These are phyloP conservation scores for Fraxinus ornus DNA, from an alignment of 305 asterid genomes.

Conservation along the genomic window DNA sequence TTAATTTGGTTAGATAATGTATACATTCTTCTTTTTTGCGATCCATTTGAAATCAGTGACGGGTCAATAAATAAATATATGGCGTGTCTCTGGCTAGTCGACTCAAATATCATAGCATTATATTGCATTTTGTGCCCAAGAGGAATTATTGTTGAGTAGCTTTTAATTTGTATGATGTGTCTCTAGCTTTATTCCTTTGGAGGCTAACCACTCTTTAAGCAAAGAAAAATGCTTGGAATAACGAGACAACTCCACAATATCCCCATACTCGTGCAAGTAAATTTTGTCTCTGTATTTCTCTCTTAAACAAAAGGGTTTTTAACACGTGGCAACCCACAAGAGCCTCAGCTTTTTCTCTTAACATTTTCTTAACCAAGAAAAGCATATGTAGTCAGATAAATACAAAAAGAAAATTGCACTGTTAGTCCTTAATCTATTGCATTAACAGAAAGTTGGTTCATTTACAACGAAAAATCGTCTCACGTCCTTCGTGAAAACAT, in stretches of 20 bases:
- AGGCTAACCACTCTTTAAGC: constrained; percentile 55
- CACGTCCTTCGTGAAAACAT: neutral
- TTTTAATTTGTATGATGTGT: constrained; percentile 36
- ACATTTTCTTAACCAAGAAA: constrained; percentile 49
- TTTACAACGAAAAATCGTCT: neutral
- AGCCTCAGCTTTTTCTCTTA: constrained; percentile 14
- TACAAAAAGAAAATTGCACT: neutral
- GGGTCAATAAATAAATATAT: neutral
- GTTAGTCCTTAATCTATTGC: neutral
- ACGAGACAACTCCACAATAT: constrained; percentile 28
- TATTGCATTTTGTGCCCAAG: neutral
- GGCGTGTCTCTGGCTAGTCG: neutral
- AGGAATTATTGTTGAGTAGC: constrained; percentile 30
- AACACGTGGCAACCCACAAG: constrained; percentile 31
- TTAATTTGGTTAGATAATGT: too few relatives aligned
- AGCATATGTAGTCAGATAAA: constrained; percentile 29
- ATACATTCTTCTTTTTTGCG: too few relatives aligned
- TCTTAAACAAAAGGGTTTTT: constrained; percentile 20
- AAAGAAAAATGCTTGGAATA: constrained; percentile 55
- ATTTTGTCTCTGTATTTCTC: neutral
- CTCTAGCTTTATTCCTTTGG: constrained; percentile 43
- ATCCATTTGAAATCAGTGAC: too few relatives aligned
- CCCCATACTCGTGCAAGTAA: neutral
- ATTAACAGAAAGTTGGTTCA: neutral
- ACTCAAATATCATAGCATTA: neutral